Evolutionary conservation across 805 yeast species (phyloP), one percentile per base, ranked within the genome.

Genomic region (Metschnikowia cerradonensis): DNA sequence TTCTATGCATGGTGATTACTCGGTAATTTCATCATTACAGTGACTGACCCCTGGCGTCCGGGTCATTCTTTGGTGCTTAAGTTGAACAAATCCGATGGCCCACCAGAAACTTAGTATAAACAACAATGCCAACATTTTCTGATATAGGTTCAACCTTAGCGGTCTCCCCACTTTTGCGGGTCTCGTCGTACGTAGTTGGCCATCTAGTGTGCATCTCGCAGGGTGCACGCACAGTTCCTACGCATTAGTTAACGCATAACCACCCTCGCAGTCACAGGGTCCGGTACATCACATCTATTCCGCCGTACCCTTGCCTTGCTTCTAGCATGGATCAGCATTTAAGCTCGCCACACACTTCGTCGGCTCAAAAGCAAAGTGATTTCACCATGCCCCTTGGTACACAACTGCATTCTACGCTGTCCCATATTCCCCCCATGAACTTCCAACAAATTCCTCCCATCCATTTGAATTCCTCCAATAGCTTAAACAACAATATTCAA

Each of bases 281-380:
- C 43, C 34, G 26, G 43, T 15, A 19, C 20, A 26, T 40, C 43
- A 15, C 34, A n/a, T 26, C 43, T 17, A n/a, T 10, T 40, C 19
- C 34, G 20, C 34, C 26, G 20, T 33, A 20, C 22, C 22, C 13
- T 15, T 33, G 19, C 38, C 38, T 20, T 32, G 36, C 38, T 42
- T 33, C n/a, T 22, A 42, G 45, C 31, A 42, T 42, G 45, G 45
- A 42, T 19, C 45, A 17, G 23, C 45, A 42, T 33, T 22, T 32
- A 20, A 32, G 14, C 4, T 34, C 45, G 45, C 45, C 45, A 22
- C n/a, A 19, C 45, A 17, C 7, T n/a, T 33, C 38, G 8, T n/a
- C 37, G 34, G 43, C 34, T 6, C 43, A 26, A 19, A 42, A 26
- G 19, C 26, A 10, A 15, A n/a, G 20, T 20, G 45, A 42, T 17